phyloP scores from a whole-genome alignment of 495 filamentous ascomycete genomes.

The Aspergillus sparsus region DNA sequence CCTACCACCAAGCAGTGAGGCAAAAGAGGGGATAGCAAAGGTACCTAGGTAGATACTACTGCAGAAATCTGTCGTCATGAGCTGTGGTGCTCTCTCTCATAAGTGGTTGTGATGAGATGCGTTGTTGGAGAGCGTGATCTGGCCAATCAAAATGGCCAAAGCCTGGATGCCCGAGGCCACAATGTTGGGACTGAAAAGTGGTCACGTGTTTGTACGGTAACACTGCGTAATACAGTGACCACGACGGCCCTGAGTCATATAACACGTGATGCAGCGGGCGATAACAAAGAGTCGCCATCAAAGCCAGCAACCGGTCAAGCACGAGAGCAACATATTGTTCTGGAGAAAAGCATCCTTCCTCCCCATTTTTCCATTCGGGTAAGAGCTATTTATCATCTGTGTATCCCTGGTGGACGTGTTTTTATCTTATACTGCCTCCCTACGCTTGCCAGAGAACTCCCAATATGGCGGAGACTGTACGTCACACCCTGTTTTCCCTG shows the following conservation, averaged over 20 bases:
- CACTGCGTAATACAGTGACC: slow-evolving; percentile 8
- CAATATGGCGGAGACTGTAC: slow-evolving; percentile 54
- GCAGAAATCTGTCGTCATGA: background rate
- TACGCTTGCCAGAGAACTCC: slow-evolving; percentile 4
- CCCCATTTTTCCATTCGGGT: slow-evolving; percentile 5
- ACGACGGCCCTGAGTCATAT: slow-evolving; percentile 17
- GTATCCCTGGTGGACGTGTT: background rate
- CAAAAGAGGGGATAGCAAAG: too few relatives aligned
- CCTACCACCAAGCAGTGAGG: slow-evolving; percentile 32
- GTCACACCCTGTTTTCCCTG: slow-evolving; percentile 49
- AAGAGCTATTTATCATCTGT: slow-evolving; percentile 13
- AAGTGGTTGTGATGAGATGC: background rate
- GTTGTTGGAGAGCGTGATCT: background rate
- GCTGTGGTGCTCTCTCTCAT: too few relatives aligned
- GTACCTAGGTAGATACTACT: too few relatives aligned
- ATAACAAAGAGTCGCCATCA: slow-evolving; percentile 42
- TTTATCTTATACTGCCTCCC: background rate
- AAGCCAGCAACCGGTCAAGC: slow-evolving; percentile 9
- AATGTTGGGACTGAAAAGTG: background rate
- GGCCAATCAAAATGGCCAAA: background rate
- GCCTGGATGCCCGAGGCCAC: slow-evolving; percentile 10
- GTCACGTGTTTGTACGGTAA: slow-evolving; percentile 7
- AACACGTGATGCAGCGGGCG: slow-evolving; percentile 27
- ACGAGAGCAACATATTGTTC: slow-evolving; percentile 11
- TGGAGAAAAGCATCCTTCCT: slow-evolving; percentile 4